Evolutionary conservation across 192 early-diverging fungal genomes (phyloP), one percentile per base, ranked within the genome.

Genomic region (Gigaspora rosea): DNA sequence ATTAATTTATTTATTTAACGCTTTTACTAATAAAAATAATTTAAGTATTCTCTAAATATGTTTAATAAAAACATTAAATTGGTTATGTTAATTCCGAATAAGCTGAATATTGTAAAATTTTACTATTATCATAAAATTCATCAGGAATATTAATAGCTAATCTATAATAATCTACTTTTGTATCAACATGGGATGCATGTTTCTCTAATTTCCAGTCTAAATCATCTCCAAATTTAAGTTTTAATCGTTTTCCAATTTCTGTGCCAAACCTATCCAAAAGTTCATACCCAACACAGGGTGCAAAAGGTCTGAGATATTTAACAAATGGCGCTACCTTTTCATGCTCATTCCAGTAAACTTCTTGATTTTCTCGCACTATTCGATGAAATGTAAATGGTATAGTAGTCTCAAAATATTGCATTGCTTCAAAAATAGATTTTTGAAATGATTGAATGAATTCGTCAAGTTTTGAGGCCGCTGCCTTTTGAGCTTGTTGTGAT

Each of bases 141-240:
- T 58, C 18, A 7, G 57, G 20, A 22, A 58, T 22, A n/a, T 18
- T 58, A 3, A 58, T 58, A 58, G 18, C 18, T 22, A 58, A 7
- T n/a, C 18, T 58, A 58, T 58, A 58, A 58, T 58, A 58, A n/a
- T n/a, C 13, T 12, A 15, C n/a, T n/a, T 56, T 56, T 12, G 54
- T n/a, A 58, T 15, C 13, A 58, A 8, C n/a, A n/a, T 4, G n/a
- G n/a, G n/a, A n/a, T n/a, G n/a, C 0, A 58, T 58, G 13, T 58
- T 20, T 58, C 13, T 58, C 18, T 22, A 67, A 12, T 36, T 12
- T 67, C 65, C 65, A 67, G 41, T n/a, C n/a, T 48, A 67, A 67
- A 8, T 48, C 65, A 3, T 22, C 8, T 8, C 35, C 65, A 67
- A 48, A 10, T 67, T 67, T 22, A 22, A 22, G 27, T 48, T 67